Evolutionary conservation across 352 stramenopile genomes (phyloP), one percentile per base, ranked within the genome.

Genomic region (Phytophthora aleatoria): DNA sequence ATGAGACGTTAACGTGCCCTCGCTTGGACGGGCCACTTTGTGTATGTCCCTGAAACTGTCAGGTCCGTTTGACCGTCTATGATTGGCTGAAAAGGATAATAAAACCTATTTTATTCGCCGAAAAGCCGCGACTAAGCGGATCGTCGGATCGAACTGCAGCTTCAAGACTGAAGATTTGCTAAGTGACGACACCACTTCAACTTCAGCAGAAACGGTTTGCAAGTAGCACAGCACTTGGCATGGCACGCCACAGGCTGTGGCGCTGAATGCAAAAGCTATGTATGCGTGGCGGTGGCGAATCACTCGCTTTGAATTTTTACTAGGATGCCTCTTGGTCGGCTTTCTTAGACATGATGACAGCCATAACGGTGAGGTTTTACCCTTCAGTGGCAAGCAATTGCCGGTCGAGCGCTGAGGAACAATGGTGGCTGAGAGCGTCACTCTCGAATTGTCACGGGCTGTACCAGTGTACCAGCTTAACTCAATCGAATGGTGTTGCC

Each of bases 161-260:
- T 58, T 69, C 54, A 58, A 69, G 5, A 62, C 63, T 66, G 63
- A 70, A 70, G 57, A 61, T 70, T 70, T 66, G 62, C 31, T 15
- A 52, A 57, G 53, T 57, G 53, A 64, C 52, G 45, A 69, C 61
- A 59, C 48, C 61, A 61, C 50, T 64, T 64, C 49, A 65, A 61
- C 56, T 60, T 61, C 49, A 64, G 47, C 20, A 60, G 53, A 53
- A 58, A 59, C 38, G 16, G 31, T 43, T 57, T 54, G 28, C 49
- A 66, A 70, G 42, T 53, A 27, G 56, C 31, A 57, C 43, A 3
- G 27, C 48, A 64, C 53, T 53, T 51, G 9, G 20, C 33, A 9
- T 4, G 5, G 42, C 31, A 58, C 47, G 51, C 26, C 43, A 62
- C 43, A 42, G 35, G 44, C 47, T 33, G 38, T 6, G 12, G 31